Evolutionary conservation across 768 basidiomycete species (phyloP), one percentile per base, ranked within the genome.

Genomic region (Mycena pura): DNA sequence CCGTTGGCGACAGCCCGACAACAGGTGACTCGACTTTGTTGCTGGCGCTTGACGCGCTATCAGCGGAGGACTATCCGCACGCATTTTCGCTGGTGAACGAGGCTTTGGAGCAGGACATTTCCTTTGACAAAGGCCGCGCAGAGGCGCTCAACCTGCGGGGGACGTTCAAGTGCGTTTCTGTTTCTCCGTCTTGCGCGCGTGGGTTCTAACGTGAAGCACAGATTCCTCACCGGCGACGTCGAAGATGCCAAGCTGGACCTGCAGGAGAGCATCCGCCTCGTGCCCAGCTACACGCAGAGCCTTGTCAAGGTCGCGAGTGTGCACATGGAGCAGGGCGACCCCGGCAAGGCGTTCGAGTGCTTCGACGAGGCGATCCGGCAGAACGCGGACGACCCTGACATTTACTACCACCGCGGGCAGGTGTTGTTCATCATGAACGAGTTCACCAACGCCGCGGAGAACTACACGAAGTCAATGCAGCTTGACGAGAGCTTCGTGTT

Each of bases 371-470:
- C 97, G 1, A 89, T 95, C 71, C 81, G 83, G 67, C 84, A 91
- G 66, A 89, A 99, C 69, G 78, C 88, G 6, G 79, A 87, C 46
- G 96, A 99, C 76, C 90, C 96, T 0, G 96, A 99, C 75, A 94
- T 97, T 57, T 99, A 93, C 80, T 99, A 99, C 77, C 97, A 99
- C 74, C 93, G 96, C 67, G 97, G 96, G 43, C 97, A 99, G 82
- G 96, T 99, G 36, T 82, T 92, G 73, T 99, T 99, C 79, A 96
- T 99, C 73, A 92, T 95, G 83, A 90, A 89, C 74, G 89, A 97
- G 65, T 98, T 90, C 73, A 78, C 78, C 4, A 82, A 90, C 44
- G 97, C 97, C 0, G 91, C 95, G 17, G 85, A 87, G 69, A 93
- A 99, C 77, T 99, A 99, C 81, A 87, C 84, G 24, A 90, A 93